Conservation (phyloP, 192 early-diverging fungal species). For the Chytriomyces sp. region DNA sequence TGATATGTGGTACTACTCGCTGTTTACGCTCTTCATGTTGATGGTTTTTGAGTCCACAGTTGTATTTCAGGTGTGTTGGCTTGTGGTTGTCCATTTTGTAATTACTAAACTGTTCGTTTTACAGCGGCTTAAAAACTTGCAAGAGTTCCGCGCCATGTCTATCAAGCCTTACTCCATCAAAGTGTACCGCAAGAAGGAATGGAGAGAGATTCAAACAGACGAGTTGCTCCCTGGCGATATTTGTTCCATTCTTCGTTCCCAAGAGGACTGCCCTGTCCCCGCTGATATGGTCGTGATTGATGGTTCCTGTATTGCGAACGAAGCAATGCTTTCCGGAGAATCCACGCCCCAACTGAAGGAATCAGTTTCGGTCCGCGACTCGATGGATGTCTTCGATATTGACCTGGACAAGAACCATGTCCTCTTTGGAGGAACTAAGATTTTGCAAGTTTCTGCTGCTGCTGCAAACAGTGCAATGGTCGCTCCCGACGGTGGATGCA, state of each 20-base stretch:
- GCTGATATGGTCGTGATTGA: constrained; percentile 93
- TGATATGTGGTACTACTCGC: constrained; percentile 98
- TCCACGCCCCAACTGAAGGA: constrained; percentile 98
- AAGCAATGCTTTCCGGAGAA: constrained; percentile 99
- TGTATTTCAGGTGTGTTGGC: constrained; percentile 97
- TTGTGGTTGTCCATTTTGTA: neutral
- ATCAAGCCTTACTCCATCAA: constrained; percentile 87
- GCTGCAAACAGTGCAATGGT: constrained; percentile 24
- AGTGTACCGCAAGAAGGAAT: constrained; percentile 73
- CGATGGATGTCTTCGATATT: constrained; percentile 79
- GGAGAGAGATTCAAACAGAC: constrained; percentile 82
- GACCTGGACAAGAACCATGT: constrained; percentile 84
- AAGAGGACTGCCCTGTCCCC: constrained; percentile 90
- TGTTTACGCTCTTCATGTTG: constrained; percentile 97
- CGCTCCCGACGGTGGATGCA: constrained; percentile 88
- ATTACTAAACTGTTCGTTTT: neutral
- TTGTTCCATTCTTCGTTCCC: constrained; percentile 84
- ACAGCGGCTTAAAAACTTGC: constrained; percentile 86
- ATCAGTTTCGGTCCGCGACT: constrained; percentile 77
- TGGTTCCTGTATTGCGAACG: constrained; percentile 97
- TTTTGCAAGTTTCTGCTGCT: constrained; percentile 87
- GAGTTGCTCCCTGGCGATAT: constrained; percentile 93
- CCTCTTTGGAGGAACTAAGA: constrained; percentile 96
- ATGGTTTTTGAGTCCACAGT: constrained; percentile 97
- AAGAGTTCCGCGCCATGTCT: constrained; percentile 95